Conservation (phyloP, 495 filamentous ascomycete genomes). For the Annulohypoxylon stygium region DNA sequence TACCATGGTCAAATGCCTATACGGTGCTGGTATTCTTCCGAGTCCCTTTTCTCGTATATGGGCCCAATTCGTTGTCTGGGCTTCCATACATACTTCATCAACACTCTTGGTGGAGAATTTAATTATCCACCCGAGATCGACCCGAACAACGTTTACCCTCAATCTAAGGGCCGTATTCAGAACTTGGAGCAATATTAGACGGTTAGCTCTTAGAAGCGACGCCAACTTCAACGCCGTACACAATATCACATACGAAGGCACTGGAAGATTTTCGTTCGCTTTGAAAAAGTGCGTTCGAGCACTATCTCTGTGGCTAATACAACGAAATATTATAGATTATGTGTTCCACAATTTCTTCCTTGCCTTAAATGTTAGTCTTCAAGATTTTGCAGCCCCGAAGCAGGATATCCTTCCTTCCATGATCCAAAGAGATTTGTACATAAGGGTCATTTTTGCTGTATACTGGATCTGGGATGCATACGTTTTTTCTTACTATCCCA, state of each 20-base stretch:
- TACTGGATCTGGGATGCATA: background rate
- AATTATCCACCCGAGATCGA: background rate
- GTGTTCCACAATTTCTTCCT: background rate
- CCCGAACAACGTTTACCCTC: background rate
- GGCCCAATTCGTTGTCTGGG: constrained; percentile 3
- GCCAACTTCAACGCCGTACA: background rate
- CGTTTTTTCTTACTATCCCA: background rate
- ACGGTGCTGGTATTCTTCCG: background rate
- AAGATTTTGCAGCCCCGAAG: background rate
- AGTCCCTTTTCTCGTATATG: background rate
- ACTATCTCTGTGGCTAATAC: background rate
- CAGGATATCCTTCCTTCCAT: background rate
- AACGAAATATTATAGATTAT: background rate
- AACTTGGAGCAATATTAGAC: background rate
- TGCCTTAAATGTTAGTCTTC: background rate
- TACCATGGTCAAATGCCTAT: background rate
- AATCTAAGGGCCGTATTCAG: background rate
- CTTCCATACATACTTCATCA: background rate
- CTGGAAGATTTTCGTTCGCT: background rate
- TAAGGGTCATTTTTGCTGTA: background rate
- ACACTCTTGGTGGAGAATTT: background rate
- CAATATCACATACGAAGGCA: background rate
- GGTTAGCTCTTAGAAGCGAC: background rate
- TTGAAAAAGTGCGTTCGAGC: background rate
- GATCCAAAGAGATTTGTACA: background rate